Conservation (phyloP, 345 rosid genomes). For the Rhizophora apiculata region DNA sequence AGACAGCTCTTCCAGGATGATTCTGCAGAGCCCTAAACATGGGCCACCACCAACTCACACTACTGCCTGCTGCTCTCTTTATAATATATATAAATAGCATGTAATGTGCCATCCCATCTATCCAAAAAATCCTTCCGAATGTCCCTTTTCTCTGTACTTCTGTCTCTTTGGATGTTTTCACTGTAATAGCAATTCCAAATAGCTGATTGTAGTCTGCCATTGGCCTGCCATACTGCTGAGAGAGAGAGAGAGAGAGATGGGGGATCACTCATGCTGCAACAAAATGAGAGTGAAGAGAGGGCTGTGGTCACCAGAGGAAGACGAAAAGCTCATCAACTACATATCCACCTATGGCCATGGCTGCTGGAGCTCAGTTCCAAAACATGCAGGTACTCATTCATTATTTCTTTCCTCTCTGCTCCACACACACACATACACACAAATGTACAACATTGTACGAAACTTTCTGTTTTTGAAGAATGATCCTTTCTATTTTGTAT, state of each 20-base stretch:
- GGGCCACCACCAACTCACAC: constrained; percentile 35
- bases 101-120: too few species aligned
- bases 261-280: constrained; percentile 97
- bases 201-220: constrained; percentile 30
- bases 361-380: constrained; percentile 97
- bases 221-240: constrained; percentile 13
- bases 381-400: constrained; percentile 56
- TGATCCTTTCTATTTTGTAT: too few species aligned
- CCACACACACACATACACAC: not conserved
- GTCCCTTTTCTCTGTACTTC: too few species aligned
- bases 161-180: too few species aligned
- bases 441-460: too few species aligned
- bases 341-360: constrained; percentile 90
- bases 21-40: constrained; percentile 51
- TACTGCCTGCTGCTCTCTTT: not conserved
- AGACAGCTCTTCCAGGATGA: constrained; percentile 31
- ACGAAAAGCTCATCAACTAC: constrained; percentile 89
- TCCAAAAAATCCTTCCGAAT: too few species aligned
- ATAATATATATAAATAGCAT: too few species aligned
- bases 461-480: too few species aligned
- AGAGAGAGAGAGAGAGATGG: constrained; percentile 42
- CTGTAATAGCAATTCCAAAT: constrained; percentile 10
- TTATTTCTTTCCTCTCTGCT: not conserved
- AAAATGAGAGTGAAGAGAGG: constrained; percentile 98
- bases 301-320: constrained; percentile 98